A percentile compares a stretch with the other conserved stretches of the same genome.
phyloP scores from a whole-genome alignment of 169 alveolate genomes.

The Besnoitia besnoiti region DNA sequence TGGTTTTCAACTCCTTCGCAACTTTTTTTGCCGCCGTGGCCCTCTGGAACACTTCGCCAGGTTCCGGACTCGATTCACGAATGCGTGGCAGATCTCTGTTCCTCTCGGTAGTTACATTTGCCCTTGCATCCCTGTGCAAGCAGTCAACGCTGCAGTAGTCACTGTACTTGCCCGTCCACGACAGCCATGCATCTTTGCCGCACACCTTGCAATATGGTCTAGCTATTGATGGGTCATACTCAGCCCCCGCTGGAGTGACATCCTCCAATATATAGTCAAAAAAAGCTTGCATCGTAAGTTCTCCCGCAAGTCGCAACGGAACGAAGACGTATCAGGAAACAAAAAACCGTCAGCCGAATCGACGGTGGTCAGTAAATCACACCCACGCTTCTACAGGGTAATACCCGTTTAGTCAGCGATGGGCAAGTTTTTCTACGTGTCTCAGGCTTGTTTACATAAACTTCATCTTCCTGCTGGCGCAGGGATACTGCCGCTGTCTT shows the following conservation, averaged over 20 bases:
- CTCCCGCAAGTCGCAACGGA: not conserved
- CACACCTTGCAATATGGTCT: constrained; percentile 65
- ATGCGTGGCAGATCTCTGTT: not conserved
- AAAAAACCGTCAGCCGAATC: no score
- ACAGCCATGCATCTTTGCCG: constrained; percentile 65
- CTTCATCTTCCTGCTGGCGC: no score
- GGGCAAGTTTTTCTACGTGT: no score
- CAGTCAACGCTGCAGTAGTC: constrained; percentile 58
- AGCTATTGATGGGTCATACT: constrained; percentile 47
- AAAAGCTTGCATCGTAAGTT: not conserved
- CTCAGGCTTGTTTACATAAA: no score
- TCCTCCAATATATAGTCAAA: constrained; percentile 16
- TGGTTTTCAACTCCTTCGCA: constrained; percentile 46
- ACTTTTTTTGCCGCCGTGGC: constrained; percentile 63
- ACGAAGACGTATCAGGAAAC: no score
- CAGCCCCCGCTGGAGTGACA: constrained; percentile 23
- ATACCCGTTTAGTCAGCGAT: no score
- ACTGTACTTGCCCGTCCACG: constrained; percentile 60
- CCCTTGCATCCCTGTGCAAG: constrained; percentile 4
- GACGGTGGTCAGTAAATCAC: no score
- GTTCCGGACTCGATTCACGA: not conserved
- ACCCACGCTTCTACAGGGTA: no score
- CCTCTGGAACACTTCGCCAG: constrained; percentile 43
- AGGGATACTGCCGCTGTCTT: no score
- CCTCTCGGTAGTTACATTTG: constrained; percentile 35